A percentile compares a stretch with the other conserved stretches of the same genome.
Evolutionary conservation across 2,329 filamentous ascomycete genomes (phyloP).

Genomic region (Magnaporthiopsis poae): DNA sequence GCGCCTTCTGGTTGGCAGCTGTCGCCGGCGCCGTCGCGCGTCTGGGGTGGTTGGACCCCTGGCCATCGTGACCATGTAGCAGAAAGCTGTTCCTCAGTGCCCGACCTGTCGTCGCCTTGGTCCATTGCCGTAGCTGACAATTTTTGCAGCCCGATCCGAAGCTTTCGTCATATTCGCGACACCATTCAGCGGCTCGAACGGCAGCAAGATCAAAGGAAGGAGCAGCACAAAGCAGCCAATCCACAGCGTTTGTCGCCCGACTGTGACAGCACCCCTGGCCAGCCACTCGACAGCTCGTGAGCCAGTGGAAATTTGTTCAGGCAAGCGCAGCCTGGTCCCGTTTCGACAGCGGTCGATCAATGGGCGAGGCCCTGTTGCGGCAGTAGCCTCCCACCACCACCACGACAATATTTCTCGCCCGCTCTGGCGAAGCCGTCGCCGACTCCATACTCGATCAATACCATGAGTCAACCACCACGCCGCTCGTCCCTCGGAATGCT

Average conservation of each 20-base stretch:
- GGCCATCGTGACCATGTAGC: too few relatives aligned
- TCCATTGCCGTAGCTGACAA: neutral
- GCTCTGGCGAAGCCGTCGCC: neutral
- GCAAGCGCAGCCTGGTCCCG: neutral
- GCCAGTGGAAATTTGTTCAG: neutral
- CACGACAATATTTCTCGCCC: too few relatives aligned
- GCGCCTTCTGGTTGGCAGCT: too few relatives aligned
- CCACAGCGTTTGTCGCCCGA: neutral
- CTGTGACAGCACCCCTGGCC: too few relatives aligned
- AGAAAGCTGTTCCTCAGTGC: neutral
- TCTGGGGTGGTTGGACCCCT: too few relatives aligned
- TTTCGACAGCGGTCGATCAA: neutral
- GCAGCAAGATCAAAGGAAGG: neutral
- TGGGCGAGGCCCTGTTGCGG: neutral
- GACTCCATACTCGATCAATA: neutral
- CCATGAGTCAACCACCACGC: slow-evolving; percentile 28
- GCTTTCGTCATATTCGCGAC: neutral
- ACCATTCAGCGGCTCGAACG: neutral
- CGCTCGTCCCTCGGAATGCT: slow-evolving; percentile 47
- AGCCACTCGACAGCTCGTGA: neutral
- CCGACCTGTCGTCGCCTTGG: neutral
- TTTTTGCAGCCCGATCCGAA: neutral
- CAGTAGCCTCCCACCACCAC: neutral
- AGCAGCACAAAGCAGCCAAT: neutral
- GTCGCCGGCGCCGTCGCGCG: too few relatives aligned